Evolutionary conservation across 176 grass and related monocot species (phyloP).

Genomic region (Hordeum marinum): DNA sequence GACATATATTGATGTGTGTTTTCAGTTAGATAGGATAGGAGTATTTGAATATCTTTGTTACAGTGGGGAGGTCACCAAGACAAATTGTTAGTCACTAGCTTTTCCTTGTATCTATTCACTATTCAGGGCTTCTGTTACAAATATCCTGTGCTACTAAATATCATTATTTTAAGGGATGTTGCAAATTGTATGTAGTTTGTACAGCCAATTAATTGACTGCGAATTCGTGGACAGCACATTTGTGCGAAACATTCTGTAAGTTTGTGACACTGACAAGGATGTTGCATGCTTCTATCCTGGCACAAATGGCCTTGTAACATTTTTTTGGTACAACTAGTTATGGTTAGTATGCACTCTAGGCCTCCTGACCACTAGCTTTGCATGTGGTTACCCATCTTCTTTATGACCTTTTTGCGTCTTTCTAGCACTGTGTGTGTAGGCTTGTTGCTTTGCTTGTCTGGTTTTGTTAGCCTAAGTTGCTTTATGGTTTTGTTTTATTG

Average conservation of each 20-base stretch:
- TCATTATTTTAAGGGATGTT: not conserved
- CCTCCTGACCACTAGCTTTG: not conserved
- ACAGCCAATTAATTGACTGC: not conserved
- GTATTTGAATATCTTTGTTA: conserved; percentile 4
- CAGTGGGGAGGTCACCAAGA: not conserved
- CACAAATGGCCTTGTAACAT: conserved; percentile 3
- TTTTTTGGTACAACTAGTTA: not conserved
- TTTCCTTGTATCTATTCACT: not conserved
- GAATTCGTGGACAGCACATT: conserved; percentile 8
- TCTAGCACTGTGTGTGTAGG: not conserved
- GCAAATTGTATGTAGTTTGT: not conserved
- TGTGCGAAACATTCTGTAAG: not conserved
- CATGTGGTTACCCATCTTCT: not conserved
- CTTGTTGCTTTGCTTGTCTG: not conserved
- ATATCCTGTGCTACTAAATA: not conserved
- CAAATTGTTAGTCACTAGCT: not conserved
- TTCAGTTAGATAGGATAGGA: not conserved
- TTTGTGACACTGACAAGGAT: not conserved
- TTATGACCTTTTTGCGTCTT: not conserved
- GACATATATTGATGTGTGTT: conserved; percentile 6
- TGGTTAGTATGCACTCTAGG: not conserved
- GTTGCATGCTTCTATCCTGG: not conserved
- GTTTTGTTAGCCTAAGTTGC: not conserved
- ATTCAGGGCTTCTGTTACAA: conserved; percentile 1
- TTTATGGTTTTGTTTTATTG: not conserved